phyloP scores from a whole-genome alignment of 345 rosid genomes.

The Cochlearia excelsa region DNA sequence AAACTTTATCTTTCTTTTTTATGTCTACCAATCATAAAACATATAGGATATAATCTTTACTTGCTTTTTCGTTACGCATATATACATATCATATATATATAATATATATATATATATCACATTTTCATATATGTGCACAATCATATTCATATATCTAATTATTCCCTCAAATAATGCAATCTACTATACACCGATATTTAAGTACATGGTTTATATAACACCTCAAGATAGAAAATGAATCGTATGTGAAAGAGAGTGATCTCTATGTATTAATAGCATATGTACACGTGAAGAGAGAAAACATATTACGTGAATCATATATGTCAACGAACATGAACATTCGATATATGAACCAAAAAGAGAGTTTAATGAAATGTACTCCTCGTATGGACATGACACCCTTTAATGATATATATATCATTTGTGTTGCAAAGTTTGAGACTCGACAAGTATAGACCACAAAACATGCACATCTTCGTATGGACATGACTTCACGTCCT shows the following conservation, averaged over 20 bases:
- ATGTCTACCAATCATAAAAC: constrained; percentile 29
- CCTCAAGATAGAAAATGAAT: neutral
- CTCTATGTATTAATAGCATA: constrained; percentile 31
- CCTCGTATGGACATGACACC: constrained; percentile 1
- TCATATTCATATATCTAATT: constrained; percentile 1
- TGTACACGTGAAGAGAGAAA: constrained; percentile 19
- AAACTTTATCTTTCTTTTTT: constrained; percentile 29
- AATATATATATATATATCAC: neutral
- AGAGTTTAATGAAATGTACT: constrained; percentile 24
- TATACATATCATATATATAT: constrained; percentile 15
- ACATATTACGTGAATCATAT: constrained; percentile 16
- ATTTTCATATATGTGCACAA: constrained; percentile 18
- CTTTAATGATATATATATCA: constrained; percentile 11
- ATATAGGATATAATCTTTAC: neutral
- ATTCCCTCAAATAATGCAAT: no score
- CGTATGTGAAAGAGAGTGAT: constrained; percentile 10
- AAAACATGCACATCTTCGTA: constrained; percentile 90
- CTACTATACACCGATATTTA: no score
- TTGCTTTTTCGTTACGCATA: constrained; percentile 31
- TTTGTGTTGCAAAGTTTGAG: constrained; percentile 52
- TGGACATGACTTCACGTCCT: constrained; percentile 85
- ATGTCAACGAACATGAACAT: constrained; percentile 19
- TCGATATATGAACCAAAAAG: constrained; percentile 16
- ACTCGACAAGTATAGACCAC: constrained; percentile 85
- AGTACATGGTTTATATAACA: no score